These are phyloP conservation scores for Xylaria sp. DNA, from an alignment of 2,329 filamentous ascomycete genomes.

Conservation along the genomic window DNA sequence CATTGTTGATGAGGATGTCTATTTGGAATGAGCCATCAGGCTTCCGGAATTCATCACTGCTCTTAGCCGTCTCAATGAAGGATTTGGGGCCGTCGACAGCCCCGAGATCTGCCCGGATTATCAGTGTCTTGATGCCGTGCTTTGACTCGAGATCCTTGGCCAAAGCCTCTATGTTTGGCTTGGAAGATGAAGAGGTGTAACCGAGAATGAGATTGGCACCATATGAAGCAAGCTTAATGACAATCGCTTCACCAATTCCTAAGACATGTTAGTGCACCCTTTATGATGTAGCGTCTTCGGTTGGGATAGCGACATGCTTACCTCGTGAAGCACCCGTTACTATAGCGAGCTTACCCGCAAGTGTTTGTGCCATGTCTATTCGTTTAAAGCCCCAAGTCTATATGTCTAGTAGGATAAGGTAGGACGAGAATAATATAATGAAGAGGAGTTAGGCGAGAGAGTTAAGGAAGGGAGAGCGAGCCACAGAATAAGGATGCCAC, in stretches of 20 bases:
- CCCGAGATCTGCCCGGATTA: conserved; percentile 78
- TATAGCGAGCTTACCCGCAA: conserved; percentile 82
- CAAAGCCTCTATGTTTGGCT: conserved; percentile 65
- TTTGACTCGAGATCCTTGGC: conserved; percentile 65
- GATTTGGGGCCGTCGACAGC: conserved; percentile 67
- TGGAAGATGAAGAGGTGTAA: conserved; percentile 65
- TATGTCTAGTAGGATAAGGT: not conserved
- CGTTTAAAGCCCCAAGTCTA: not conserved
- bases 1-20: conserved; percentile 90
- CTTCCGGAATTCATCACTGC: conserved; percentile 60
- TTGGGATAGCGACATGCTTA: conserved; percentile 51
- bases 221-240: conserved; percentile 76
- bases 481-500: not conserved
- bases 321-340: conserved; percentile 83
- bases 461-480: not conserved
- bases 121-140: conserved; percentile 68
- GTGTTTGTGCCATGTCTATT: conserved; percentile 46
- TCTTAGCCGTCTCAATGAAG: conserved; percentile 66
- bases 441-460: not conserved
- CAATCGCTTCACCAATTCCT: conserved; percentile 76
- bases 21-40: conserved; percentile 67
- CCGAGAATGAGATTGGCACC: conserved; percentile 76
- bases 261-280: not conserved
- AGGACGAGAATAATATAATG: not conserved
- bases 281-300: not conserved